Conservation (phyloP, 768 basidiomycete genomes). For the Termitomyces sp. region DNA sequence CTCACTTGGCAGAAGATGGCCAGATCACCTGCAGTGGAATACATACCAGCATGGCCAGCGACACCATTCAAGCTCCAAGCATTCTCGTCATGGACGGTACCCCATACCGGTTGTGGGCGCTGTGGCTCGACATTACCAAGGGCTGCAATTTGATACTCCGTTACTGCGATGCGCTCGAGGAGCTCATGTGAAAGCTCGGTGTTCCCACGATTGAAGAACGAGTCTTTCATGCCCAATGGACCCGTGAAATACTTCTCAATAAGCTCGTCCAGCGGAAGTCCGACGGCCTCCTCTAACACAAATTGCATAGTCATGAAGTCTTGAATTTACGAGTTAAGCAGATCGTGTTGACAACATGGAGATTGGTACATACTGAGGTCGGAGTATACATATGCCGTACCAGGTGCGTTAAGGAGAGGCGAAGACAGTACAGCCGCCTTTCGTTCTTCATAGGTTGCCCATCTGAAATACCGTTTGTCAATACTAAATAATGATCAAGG, state of each 20-base stretch:
- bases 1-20: slow-evolving; percentile 23
- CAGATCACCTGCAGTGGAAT: slow-evolving; percentile 21
- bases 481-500: neutral
- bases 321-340: neutral
- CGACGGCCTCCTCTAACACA: slow-evolving; percentile 20
- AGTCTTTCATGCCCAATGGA: slow-evolving; percentile 22
- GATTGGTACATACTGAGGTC: slow-evolving; percentile 18
- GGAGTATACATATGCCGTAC: slow-evolving; percentile 20
- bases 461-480: slow-evolving; percentile 10
- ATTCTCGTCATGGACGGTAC: slow-evolving; percentile 26
- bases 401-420: slow-evolving; percentile 18
- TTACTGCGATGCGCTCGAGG: slow-evolving; percentile 12
- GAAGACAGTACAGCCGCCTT: slow-evolving; percentile 18
- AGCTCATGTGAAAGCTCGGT: slow-evolving; percentile 1
- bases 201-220: slow-evolving; percentile 22
- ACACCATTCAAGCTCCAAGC: slow-evolving; percentile 24
- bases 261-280: slow-evolving; percentile 17
- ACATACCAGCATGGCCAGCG: slow-evolving; percentile 23
- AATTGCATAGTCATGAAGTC: slow-evolving; percentile 23
- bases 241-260: slow-evolving; percentile 19
- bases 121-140: slow-evolving; percentile 18
- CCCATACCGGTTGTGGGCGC: slow-evolving; percentile 22
- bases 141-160: slow-evolving; percentile 21
- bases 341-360: neutral
- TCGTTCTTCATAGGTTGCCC: slow-evolving; percentile 19